Evolutionary conservation across 768 basidiomycete genomes (phyloP).

Genomic region (Cantharellus cinnabarinus): DNA sequence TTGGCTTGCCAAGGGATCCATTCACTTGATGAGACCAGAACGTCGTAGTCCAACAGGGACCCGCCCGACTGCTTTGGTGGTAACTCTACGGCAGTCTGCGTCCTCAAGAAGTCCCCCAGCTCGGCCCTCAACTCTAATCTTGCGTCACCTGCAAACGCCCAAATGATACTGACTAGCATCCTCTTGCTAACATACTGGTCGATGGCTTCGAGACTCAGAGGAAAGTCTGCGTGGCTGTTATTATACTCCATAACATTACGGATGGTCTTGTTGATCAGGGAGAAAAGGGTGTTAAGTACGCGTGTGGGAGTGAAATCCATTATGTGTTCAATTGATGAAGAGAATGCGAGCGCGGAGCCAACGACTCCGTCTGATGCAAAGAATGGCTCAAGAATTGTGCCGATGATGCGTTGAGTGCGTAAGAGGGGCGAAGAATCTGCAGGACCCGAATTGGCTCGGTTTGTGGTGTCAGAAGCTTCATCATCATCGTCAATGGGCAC

Average conservation of each 20-base stretch:
- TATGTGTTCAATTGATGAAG: slow-evolving; percentile 81
- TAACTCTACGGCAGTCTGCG: slow-evolving; percentile 75
- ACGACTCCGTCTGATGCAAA: slow-evolving; percentile 73
- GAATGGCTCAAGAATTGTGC: slow-evolving; percentile 55
- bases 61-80: slow-evolving; percentile 53
- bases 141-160: slow-evolving; percentile 97
- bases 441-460: slow-evolving; percentile 2
- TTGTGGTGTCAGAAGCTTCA: slow-evolving; percentile 39
- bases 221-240: slow-evolving; percentile 85
- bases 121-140: slow-evolving; percentile 72
- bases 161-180: slow-evolving; percentile 77
- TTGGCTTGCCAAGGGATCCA: slow-evolving; percentile 85
- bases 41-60: slow-evolving; percentile 90
- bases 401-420: slow-evolving; percentile 53
- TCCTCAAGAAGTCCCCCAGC: slow-evolving; percentile 72
- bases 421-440: slow-evolving; percentile 37
- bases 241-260: slow-evolving; percentile 92
- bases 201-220: slow-evolving; percentile 59
- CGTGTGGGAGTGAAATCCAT: slow-evolving; percentile 94
- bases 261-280: slow-evolving; percentile 86
- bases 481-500: slow-evolving; percentile 77
- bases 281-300: slow-evolving; percentile 89
- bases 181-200: slow-evolving; percentile 85
- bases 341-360: slow-evolving; percentile 52
- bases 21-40: slow-evolving; percentile 63